These are phyloP conservation scores for Staphylotrichum tortipilum DNA, from an alignment of 495 filamentous ascomycete species.

Conservation along the genomic window DNA sequence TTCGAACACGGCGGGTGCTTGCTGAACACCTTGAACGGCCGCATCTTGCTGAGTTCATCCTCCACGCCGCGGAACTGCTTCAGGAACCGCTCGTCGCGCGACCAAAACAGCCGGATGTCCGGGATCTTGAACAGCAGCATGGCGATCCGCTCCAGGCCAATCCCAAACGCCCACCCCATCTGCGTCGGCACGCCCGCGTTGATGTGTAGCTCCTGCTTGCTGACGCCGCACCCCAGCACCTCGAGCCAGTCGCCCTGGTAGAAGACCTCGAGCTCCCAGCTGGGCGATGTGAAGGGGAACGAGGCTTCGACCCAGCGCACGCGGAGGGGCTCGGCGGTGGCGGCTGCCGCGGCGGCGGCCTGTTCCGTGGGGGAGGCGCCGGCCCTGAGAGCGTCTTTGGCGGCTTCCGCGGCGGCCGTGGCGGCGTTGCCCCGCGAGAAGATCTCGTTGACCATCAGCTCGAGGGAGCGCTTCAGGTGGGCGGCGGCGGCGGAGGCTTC, in stretches of 20 bases:
- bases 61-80: constrained; percentile 62
- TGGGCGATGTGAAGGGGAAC: constrained; percentile 91
- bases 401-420: constrained; percentile 30
- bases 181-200: constrained; percentile 67
- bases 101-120: constrained; percentile 98
- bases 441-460: constrained; percentile 80
- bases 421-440: constrained; percentile 72
- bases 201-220: constrained; percentile 67
- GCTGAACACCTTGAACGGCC: constrained; percentile 74
- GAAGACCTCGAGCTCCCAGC: constrained; percentile 92
- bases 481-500: constrained; percentile 77
- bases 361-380: background rate
- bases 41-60: constrained; percentile 40
- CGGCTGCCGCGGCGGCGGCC: constrained; percentile 20
- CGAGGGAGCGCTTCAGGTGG: constrained; percentile 84
- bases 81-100: constrained; percentile 69
- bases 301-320: constrained; percentile 95
- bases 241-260: constrained; percentile 95
- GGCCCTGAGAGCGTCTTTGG: too few species aligned
- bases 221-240: constrained; percentile 86
- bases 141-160: constrained; percentile 86
- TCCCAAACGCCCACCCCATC: constrained; percentile 91
- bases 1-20: constrained; percentile 81
- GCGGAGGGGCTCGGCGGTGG: constrained; percentile 57
- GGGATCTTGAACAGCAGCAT: constrained; percentile 95